Conservation (phyloP, 805 yeast genomes). For the Hemisphaericaspora nanyangensis region DNA sequence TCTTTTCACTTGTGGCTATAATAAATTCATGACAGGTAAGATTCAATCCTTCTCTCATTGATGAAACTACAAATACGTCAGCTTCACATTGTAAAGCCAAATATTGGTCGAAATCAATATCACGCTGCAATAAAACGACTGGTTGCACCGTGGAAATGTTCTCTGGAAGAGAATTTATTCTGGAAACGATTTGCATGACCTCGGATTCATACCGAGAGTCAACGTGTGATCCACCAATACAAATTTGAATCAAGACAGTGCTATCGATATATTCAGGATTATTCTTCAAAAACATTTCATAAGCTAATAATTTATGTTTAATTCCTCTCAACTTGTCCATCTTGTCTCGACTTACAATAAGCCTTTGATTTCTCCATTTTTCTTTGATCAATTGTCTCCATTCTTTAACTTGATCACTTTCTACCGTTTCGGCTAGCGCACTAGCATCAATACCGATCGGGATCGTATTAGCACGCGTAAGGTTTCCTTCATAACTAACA, state of each 20-base stretch:
- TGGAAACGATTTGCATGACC: constrained; percentile 69
- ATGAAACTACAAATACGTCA: constrained; percentile 80
- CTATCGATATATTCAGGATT: constrained; percentile 69
- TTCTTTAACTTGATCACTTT: constrained; percentile 47
- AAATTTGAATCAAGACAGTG: constrained; percentile 79
- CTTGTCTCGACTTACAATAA: constrained; percentile 87
- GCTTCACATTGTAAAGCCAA: constrained; percentile 84
- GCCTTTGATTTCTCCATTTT: constrained; percentile 67
- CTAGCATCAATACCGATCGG: constrained; percentile 81
- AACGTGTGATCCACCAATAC: constrained; percentile 48
- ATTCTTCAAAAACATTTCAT: constrained; percentile 67
- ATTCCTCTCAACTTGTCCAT: constrained; percentile 85
- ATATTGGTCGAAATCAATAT: constrained; percentile 84
- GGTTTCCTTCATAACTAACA: constrained; percentile 56
- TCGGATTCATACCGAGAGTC: constrained; percentile 70
- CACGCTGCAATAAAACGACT: constrained; percentile 83
- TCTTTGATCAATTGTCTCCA: constrained; percentile 73
- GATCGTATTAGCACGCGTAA: constrained; percentile 51
- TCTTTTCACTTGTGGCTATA: constrained; percentile 63
- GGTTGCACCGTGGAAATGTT: constrained; percentile 76
- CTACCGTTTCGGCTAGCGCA: constrained; percentile 44
- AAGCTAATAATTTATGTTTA: constrained; percentile 81
- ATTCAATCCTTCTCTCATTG: constrained; percentile 96
- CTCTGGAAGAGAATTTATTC: constrained; percentile 75
- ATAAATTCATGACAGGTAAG: constrained; percentile 93